Conservation (phyloP, 2,329 filamentous ascomycete genomes). For the Raffaelea arxii region DNA sequence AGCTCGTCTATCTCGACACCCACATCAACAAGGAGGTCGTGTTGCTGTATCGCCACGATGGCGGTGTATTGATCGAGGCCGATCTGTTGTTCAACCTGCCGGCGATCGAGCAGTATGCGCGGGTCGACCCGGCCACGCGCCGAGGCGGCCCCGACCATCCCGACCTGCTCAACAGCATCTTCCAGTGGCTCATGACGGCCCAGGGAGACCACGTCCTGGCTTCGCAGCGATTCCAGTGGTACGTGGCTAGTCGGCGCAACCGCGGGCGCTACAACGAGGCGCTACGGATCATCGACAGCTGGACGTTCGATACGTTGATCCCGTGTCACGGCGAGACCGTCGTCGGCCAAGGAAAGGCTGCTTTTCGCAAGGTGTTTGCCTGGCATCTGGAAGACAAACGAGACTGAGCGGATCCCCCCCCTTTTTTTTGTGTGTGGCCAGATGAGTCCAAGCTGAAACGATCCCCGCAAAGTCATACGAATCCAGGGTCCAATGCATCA, state of each 20-base stretch:
- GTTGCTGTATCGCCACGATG: conserved; percentile 71
- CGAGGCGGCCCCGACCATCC: conserved; percentile 31
- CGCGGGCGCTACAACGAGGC: conserved; percentile 60
- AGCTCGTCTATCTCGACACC: conserved; percentile 71
- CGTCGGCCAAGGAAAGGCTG: conserved; percentile 59
- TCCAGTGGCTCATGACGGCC: conserved; percentile 49
- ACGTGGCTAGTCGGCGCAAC: conserved; percentile 51
- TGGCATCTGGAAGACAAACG: conserved; percentile 55
- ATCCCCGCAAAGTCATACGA: no score
- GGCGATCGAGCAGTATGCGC: conserved; percentile 72
- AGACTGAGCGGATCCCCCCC: neutral
- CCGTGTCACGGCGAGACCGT: conserved; percentile 92
- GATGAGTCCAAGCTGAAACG: no score
- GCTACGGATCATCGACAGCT: conserved; percentile 57
- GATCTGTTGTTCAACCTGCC: conserved; percentile 91
- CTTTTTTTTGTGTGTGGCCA: no score
- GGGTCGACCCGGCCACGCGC: conserved; percentile 21
- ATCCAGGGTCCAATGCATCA: no score
- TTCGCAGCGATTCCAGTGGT: conserved; percentile 78
- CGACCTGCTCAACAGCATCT: conserved; percentile 32
- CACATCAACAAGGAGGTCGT: conserved; percentile 82
- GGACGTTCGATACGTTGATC: conserved; percentile 80
- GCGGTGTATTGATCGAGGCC: conserved; percentile 75
- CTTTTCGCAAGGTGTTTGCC: conserved; percentile 68
- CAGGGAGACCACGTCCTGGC: conserved; percentile 56